Conservation (phyloP, 495 filamentous ascomycete genomes). For the Lepraria neglecta region DNA sequence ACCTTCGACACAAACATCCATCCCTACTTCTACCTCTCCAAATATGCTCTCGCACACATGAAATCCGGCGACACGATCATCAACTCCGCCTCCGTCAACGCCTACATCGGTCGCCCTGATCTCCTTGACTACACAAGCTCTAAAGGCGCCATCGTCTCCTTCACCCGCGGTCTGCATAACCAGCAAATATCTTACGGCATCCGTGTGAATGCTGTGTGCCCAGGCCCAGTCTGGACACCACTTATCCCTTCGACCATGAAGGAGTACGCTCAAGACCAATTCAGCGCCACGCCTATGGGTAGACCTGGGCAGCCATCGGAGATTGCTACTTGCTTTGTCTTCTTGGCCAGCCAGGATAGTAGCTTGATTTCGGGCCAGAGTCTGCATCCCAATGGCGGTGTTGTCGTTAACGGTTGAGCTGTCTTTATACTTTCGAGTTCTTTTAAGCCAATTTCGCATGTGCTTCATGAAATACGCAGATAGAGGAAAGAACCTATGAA, state of each 20-base stretch:
- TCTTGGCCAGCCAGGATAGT: slow-evolving; percentile 70
- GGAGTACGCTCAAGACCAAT: slow-evolving; percentile 60
- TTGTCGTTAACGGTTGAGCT: slow-evolving; percentile 43
- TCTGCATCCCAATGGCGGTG: slow-evolving; percentile 65
- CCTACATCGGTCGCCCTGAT: slow-evolving; percentile 74
- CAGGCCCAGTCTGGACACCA: slow-evolving; percentile 82
- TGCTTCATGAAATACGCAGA: no score
- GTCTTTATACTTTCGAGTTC: no score
- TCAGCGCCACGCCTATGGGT: slow-evolving; percentile 67
- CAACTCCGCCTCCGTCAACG: slow-evolving; percentile 77
- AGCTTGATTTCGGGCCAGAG: slow-evolving; percentile 56
- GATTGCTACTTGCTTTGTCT: slow-evolving; percentile 81
- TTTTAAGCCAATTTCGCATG: no score
- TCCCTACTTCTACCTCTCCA: slow-evolving; percentile 67
- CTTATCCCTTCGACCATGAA: slow-evolving; percentile 75
- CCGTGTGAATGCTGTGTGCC: slow-evolving; percentile 73
- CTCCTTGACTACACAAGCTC: slow-evolving; percentile 80
- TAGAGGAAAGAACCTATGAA: no score
- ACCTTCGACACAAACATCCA: slow-evolving; percentile 75
- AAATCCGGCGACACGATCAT: slow-evolving; percentile 71
- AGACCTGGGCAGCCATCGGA: slow-evolving; percentile 71
- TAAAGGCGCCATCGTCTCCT: slow-evolving; percentile 77
- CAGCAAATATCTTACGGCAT: slow-evolving; percentile 67
- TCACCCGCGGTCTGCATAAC: slow-evolving; percentile 73
- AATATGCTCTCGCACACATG: slow-evolving; percentile 73